Conservation (phyloP, 441 rosid species). For the Adansonia madagascariensis region DNA sequence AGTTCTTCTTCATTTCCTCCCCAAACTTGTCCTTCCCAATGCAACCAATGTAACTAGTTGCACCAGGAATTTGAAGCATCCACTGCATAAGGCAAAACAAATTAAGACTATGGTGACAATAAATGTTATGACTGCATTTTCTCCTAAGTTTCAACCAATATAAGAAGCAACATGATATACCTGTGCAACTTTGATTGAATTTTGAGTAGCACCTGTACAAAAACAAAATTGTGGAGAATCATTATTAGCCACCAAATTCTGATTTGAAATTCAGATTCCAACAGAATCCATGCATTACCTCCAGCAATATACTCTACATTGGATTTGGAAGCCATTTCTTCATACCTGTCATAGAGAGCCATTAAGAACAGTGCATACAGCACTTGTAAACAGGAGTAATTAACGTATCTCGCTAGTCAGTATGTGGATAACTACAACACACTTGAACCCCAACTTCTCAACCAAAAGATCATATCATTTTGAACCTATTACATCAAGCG, state of each 20-base stretch:
- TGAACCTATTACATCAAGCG: not conserved
- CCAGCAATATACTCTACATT: conserved; percentile 93
- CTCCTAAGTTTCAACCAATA: not conserved
- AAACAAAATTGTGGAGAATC: not conserved
- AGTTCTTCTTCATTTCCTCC: conserved; percentile 88
- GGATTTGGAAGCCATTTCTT: conserved; percentile 63
- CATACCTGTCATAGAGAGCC: conserved; percentile 55
- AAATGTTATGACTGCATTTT: not conserved
- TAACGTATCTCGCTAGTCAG: not conserved
- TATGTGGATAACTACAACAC: not conserved
- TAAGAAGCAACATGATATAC: conserved; percentile 38
- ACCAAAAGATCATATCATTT: conserved; percentile 8
- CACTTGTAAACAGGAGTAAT: not conserved
- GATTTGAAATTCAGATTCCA: not conserved
- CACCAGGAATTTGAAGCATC: conserved; percentile 95
- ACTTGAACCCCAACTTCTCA: conserved; percentile 1
- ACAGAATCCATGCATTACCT: conserved; percentile 47
- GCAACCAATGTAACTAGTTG: conserved; percentile 89
- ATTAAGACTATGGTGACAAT: not conserved
- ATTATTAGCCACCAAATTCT: not conserved
- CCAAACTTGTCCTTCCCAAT: conserved; percentile 95
- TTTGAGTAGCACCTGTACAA: conserved; percentile 68
- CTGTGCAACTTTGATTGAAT: conserved; percentile 95
- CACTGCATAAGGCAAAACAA: conserved; percentile 53
- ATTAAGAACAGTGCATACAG: not conserved